Conservation (phyloP, 2,329 filamentous ascomycete species). For the Fusarium liriodendri region DNA sequence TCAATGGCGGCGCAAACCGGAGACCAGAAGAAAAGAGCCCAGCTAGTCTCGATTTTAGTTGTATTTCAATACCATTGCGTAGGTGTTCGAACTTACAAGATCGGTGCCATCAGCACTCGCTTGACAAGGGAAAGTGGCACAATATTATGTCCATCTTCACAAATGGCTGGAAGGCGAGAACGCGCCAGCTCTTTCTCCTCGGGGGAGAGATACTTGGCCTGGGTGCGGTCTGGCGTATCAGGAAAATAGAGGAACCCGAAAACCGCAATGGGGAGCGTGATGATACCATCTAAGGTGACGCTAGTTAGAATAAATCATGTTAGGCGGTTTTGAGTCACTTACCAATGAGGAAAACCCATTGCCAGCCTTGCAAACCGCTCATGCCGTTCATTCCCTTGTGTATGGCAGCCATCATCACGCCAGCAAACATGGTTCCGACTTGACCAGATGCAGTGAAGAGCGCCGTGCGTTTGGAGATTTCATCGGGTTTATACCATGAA, state of each 20-base stretch:
- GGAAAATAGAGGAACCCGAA: conserved; percentile 40
- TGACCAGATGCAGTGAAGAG: conserved; percentile 69
- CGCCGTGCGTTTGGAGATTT: conserved; percentile 69
- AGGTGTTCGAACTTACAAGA: conserved; percentile 41
- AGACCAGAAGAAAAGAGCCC: conserved; percentile 53
- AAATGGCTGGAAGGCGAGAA: conserved; percentile 46
- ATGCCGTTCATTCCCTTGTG: conserved; percentile 50
- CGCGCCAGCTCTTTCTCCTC: conserved; percentile 47
- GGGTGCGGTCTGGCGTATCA: conserved; percentile 47
- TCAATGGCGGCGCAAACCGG: conserved; percentile 35
- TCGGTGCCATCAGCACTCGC: conserved; percentile 42
- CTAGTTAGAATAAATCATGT: accelerated
- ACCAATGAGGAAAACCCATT: conserved; percentile 53
- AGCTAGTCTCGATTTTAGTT: conserved; percentile 41
- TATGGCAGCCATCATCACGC: conserved; percentile 65
- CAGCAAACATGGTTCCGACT: conserved; percentile 68
- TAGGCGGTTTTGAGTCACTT: accelerated
- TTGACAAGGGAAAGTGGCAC: conserved; percentile 42
- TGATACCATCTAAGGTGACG: conserved; percentile 32
- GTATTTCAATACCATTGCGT: too few relatives aligned
- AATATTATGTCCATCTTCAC: conserved; percentile 49
- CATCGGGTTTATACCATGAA: conserved; percentile 65
- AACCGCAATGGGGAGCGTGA: conserved; percentile 35
- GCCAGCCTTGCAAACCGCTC: conserved; percentile 58
- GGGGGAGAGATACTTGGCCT: conserved; percentile 49